phyloP scores from a whole-genome alignment of 2,329 filamentous ascomycete genomes.

The Fusarium staphyleae region DNA sequence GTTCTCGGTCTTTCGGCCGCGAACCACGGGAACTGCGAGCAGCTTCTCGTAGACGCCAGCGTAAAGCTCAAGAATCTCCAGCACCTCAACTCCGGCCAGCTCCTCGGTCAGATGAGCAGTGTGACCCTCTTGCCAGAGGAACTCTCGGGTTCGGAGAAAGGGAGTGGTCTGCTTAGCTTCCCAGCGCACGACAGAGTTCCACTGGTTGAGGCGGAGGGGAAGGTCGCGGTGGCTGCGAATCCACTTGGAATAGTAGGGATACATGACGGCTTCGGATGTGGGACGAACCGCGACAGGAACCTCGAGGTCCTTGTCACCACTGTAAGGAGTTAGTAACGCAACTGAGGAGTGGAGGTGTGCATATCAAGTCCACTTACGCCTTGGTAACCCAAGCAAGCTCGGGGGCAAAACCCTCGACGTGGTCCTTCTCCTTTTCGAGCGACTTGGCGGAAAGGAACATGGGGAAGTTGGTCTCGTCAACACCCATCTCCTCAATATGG shows the following conservation, averaged over 20 bases:
- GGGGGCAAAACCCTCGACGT: constrained; percentile 98
- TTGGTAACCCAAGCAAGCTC: constrained; percentile 90
- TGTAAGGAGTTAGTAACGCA: constrained; percentile 45
- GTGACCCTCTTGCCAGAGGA: constrained; percentile 98
- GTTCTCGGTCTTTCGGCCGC: constrained; percentile 93
- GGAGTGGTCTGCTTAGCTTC: constrained; percentile 92
- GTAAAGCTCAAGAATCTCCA: constrained; percentile 93
- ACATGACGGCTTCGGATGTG: constrained; percentile 84
- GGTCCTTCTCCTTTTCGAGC: constrained; percentile 86
- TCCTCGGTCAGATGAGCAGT: constrained; percentile 86
- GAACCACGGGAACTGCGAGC: constrained; percentile 92
- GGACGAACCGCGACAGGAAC: constrained; percentile 74
- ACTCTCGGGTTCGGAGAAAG: constrained; percentile 92
- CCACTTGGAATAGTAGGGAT: constrained; percentile 95
- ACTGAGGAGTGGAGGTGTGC: not conserved
- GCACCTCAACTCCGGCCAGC: constrained; percentile 82
- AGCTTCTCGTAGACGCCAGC: constrained; percentile 92
- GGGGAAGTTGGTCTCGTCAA: constrained; percentile 96
- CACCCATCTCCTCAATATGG: constrained; percentile 87
- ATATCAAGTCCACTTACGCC: constrained; percentile 59
- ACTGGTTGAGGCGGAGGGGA: constrained; percentile 93
- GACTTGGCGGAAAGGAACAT: constrained; percentile 95
- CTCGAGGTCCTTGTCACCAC: constrained; percentile 91
- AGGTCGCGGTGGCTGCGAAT: constrained; percentile 96
- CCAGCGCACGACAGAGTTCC: constrained; percentile 94